A percentile compares a stretch with the other conserved stretches of the same genome.
Evolutionary conservation across 352 stramenopile species (phyloP).

Genomic region (Phytophthora parvispora): DNA sequence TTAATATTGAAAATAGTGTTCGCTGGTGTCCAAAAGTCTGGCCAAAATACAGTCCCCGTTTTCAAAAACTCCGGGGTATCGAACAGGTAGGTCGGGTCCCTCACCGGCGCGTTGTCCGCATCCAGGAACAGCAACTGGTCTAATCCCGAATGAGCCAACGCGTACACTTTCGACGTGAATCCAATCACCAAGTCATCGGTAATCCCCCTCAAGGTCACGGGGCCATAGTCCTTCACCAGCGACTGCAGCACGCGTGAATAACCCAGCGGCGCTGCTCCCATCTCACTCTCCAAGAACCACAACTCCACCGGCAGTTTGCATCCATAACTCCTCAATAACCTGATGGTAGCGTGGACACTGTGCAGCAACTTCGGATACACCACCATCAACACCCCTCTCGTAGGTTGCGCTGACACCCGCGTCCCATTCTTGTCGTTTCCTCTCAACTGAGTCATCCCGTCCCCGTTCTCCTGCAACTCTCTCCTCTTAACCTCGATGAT

Average conservation of each 20-base stretch:
- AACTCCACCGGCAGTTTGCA: constrained; percentile 62
- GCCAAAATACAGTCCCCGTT: constrained; percentile 79
- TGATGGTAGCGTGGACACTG: constrained; percentile 46
- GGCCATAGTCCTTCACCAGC: constrained; percentile 34
- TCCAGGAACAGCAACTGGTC: constrained; percentile 77
- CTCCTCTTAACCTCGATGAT: constrained; percentile 26
- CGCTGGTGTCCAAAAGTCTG: constrained; percentile 80
- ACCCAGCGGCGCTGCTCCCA: constrained; percentile 29
- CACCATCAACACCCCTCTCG: constrained; percentile 54
- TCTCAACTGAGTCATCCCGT: not conserved
- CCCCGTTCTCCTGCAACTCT: not conserved
- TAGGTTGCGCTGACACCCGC: not conserved
- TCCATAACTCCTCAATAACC: constrained; percentile 35
- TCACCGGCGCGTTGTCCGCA: constrained; percentile 79
- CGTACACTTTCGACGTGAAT: constrained; percentile 70
- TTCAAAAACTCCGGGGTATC: constrained; percentile 62
- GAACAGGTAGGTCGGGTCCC: constrained; percentile 86
- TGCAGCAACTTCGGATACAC: constrained; percentile 60
- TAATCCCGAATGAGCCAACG: constrained; percentile 49
- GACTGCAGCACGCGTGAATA: constrained; percentile 31
- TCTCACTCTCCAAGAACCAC: constrained; percentile 53
- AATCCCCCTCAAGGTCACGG: constrained; percentile 34
- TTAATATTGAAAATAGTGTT: constrained; percentile 81
- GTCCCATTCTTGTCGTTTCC: not conserved
- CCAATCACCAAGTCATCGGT: constrained; percentile 37